Evolutionary conservation across 805 yeast species (phyloP).

Genomic region (Scheffersomyces amazonensis): DNA sequence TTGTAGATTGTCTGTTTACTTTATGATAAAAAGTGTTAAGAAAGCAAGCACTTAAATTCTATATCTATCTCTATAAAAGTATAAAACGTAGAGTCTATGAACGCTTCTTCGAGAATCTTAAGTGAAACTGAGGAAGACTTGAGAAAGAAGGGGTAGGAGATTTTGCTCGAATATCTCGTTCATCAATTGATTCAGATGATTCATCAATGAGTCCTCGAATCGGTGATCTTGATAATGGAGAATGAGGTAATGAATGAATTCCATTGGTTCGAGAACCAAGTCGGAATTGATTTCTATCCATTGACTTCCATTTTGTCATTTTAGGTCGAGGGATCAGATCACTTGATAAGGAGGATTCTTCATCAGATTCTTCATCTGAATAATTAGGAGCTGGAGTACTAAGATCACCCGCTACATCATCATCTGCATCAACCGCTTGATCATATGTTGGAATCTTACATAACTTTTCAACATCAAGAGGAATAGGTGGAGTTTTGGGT

Average conservation of each 20-base stretch:
- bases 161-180: too few relatives aligned
- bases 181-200: neutral
- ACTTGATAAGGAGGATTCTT: neutral
- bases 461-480: slow-evolving; percentile 21
- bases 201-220: neutral
- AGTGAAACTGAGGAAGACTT: too few relatives aligned
- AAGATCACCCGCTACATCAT: slow-evolving; percentile 17
- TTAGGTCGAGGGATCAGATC: neutral
- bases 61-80: too few relatives aligned
- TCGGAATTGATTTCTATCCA: neutral
- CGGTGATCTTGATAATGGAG: neutral
- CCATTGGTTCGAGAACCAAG: neutral
- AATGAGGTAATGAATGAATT: neutral
- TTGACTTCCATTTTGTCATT: neutral
- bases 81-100: too few relatives aligned
- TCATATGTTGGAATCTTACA: slow-evolving; percentile 37
- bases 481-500: neutral
- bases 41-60: slow-evolving; percentile 35
- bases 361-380: neutral
- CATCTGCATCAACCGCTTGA: slow-evolving; percentile 39
- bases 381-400: slow-evolving; percentile 18
- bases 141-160: neutral
- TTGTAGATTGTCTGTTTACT: too few relatives aligned
- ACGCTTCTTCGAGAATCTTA: too few relatives aligned
- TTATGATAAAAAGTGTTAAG: too few relatives aligned